Percentiles rank a stretch among this genome's conserved stretches.
Conservation (phyloP, 2,329 filamentous ascomycete species). For the Diaporthe vexans region DNA sequence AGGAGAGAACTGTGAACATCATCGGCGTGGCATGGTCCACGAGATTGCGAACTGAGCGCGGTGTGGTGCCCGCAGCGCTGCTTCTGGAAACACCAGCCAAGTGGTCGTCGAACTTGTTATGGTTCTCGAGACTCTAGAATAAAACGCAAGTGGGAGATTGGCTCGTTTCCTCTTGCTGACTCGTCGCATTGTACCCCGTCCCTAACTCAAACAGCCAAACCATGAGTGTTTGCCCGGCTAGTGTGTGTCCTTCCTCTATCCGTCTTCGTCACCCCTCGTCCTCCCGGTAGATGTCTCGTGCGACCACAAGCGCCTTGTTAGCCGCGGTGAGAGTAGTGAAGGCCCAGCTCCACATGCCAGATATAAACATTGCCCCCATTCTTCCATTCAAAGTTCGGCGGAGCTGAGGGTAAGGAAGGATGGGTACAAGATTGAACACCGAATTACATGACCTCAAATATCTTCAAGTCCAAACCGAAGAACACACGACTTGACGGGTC, state of each 20-base stretch:
- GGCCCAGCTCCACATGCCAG: not conserved
- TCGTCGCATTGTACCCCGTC: not conserved
- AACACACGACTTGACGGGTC: not conserved
- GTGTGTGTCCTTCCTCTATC: slow-evolving; percentile 1
- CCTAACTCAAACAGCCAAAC: not conserved
- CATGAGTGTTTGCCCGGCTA: slow-evolving; percentile 8
- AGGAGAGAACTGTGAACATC: not conserved
- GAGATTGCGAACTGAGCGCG: not conserved
- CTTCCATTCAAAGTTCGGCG: not conserved
- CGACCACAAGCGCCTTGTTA: not conserved
- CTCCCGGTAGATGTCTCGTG: slow-evolving; percentile 32
- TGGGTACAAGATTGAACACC: not conserved
- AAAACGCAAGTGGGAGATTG: not conserved
- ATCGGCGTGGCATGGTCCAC: not conserved
- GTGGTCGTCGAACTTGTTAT: not conserved
- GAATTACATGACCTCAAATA: not conserved
- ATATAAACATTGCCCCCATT: not conserved
- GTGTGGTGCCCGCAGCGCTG: not conserved
- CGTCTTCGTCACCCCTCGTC: slow-evolving; percentile 5
- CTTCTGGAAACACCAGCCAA: not conserved
- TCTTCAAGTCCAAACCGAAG: not conserved
- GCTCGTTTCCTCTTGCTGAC: not conserved
- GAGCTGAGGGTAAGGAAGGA: not conserved
- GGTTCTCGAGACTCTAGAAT: not conserved
- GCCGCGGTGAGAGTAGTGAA: not conserved